These are phyloP conservation scores for Pythium dissotocum DNA, from an alignment of 352 stramenopile genomes.

Conservation along the genomic window DNA sequence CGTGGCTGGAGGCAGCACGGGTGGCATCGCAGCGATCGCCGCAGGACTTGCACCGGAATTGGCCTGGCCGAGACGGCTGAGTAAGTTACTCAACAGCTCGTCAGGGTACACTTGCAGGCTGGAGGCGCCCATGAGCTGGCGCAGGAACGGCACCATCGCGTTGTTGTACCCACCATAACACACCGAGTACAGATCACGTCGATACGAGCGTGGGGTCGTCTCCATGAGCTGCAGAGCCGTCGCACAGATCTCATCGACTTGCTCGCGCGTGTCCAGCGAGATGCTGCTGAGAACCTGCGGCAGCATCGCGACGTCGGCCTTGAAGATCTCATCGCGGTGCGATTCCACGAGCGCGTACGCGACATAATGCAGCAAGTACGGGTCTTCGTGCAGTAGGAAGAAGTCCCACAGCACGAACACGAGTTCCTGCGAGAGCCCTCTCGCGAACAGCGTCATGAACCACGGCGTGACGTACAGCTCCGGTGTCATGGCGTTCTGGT, in stretches of 20 bases:
- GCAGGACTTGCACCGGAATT: conserved; percentile 16
- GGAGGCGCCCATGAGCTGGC: conserved; percentile 67
- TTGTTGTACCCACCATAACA: conserved; percentile 81
- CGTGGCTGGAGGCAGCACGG: background rate
- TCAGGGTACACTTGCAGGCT: conserved; percentile 83
- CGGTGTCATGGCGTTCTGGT: conserved; percentile 91
- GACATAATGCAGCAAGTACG: conserved; percentile 89
- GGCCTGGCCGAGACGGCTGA: conserved; percentile 46
- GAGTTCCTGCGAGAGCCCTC: conserved; percentile 67
- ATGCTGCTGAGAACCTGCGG: conserved; percentile 81
- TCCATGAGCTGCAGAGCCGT: conserved; percentile 57
- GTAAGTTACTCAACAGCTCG: conserved; percentile 78
- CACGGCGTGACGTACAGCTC: conserved; percentile 93
- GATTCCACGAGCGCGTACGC: conserved; percentile 79
- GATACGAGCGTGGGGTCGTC: conserved; percentile 73
- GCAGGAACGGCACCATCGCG: conserved; percentile 63
- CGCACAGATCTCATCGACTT: conserved; percentile 61
- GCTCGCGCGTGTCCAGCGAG: conserved; percentile 53
- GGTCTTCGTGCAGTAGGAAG: conserved; percentile 88
- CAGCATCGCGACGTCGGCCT: conserved; percentile 72
- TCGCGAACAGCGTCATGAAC: conserved; percentile 94
- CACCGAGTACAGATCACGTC: conserved; percentile 77
- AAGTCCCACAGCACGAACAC: conserved; percentile 91
- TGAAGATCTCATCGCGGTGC: conserved; percentile 58
- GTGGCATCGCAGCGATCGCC: conserved; percentile 17